These are phyloP conservation scores for Cyclotella distinguenda DNA, from an alignment of 108 stramenopile species.

Conservation along the genomic window DNA sequence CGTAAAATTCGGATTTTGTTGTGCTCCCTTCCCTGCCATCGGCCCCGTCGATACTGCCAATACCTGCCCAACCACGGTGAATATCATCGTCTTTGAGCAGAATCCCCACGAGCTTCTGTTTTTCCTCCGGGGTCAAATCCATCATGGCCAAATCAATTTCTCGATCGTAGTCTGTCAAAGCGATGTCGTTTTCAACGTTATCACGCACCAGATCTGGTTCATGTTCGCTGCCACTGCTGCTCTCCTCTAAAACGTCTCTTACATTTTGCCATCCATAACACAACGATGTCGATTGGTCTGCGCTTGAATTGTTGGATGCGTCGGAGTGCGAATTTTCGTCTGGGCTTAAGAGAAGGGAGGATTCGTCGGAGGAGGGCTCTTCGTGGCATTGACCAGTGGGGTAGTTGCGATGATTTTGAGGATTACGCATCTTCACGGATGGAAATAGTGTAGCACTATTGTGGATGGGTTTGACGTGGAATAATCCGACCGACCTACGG, in stretches of 20 bases:
- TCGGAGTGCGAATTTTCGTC: not conserved
- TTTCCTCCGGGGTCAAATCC: not conserved
- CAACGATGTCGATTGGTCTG: not conserved
- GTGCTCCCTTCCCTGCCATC: not conserved
- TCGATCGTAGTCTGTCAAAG: not conserved
- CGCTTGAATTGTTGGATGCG: not conserved
- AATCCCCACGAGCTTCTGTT: not conserved
- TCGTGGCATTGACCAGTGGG: not conserved
- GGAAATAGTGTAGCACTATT: no score
- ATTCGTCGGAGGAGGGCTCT: not conserved
- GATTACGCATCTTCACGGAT: no score
- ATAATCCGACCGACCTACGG: no score
- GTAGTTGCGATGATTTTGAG: no score
- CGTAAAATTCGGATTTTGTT: no score
- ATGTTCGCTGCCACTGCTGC: not conserved
- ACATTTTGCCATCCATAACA: slow-evolving; percentile 25
- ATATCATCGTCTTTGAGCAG: not conserved
- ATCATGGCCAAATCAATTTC: slow-evolving; percentile 10
- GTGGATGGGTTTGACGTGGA: no score
- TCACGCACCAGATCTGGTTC: not conserved
- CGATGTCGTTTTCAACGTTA: not conserved
- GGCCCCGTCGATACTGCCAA: not conserved
- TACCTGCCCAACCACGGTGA: no score
- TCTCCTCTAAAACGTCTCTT: slow-evolving; percentile 12
- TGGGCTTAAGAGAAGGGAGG: slow-evolving; percentile 17